Evolutionary conservation across 2,329 filamentous ascomycete species (phyloP).

Genomic region (Plectosphaerella cucumerina): DNA sequence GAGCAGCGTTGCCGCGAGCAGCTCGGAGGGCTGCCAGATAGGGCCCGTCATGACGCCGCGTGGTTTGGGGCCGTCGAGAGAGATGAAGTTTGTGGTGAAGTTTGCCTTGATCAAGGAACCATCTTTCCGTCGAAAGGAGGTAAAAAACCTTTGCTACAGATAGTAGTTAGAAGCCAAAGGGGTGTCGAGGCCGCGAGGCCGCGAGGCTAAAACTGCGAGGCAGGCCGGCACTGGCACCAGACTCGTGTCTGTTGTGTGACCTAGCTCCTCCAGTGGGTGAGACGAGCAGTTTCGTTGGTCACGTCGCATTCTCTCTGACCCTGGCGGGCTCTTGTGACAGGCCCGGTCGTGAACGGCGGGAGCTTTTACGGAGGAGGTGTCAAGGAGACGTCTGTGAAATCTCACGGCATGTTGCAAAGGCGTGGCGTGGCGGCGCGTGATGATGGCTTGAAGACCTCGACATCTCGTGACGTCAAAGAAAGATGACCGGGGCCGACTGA

Average conservation of each 20-base stretch:
- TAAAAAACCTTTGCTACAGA: neutral
- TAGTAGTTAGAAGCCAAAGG: neutral
- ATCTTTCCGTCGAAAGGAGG: too few relatives aligned
- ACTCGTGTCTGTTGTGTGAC: too few relatives aligned
- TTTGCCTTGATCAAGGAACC: too few relatives aligned
- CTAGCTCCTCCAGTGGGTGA: too few relatives aligned
- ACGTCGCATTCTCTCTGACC: too few relatives aligned
- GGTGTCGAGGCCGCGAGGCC: neutral
- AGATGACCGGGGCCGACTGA: neutral
- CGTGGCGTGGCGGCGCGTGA: neutral
- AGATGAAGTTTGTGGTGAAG: neutral
- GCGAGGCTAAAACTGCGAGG: neutral
- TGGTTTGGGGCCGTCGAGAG: neutral
- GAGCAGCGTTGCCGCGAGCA: constrained; percentile 15
- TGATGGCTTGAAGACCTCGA: neutral
- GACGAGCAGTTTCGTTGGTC: too few relatives aligned
- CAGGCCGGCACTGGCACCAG: too few relatives aligned
- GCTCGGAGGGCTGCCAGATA: neutral
- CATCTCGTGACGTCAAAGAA: neutral
- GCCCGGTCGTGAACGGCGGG: too few relatives aligned
- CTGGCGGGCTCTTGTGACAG: too few relatives aligned
- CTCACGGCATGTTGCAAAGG: neutral
- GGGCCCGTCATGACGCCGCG: neutral
- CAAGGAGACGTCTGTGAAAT: neutral
- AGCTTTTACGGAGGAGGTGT: too few relatives aligned